Base-by-base conservation (phyloP, 805 yeast genomes). In the Schwanniomyces vanrijiae region DNA sequence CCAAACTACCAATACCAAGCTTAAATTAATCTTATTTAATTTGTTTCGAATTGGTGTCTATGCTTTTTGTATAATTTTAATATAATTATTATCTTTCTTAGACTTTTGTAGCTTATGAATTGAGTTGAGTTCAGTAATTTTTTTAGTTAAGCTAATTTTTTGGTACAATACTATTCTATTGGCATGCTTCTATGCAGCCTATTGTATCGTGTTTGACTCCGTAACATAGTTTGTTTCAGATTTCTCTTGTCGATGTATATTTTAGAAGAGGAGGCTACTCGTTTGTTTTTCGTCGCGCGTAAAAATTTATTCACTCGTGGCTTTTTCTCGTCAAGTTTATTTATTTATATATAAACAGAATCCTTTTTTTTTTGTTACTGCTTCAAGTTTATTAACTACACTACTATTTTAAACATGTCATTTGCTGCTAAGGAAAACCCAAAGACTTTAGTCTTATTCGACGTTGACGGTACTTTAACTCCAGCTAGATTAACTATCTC, bases 391-490 rank as follows among this genome's bases (percentile, higher is more conserved):
- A 37, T 41, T 42, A 41, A 48, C 40, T 43, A 29, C 11, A 19
- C 29, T 41, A 59, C 10, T 39, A 37, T 20, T 21, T 14, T 31
- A 28, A 14, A 37, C 4, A 78, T 72, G 81, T 82, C 86, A 55
- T 88, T 86, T 64, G 70, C 89, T 34, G 74, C 86, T 65, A 84
- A 83, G 70, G 87, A 88, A 75, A 78, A 84, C 57, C 96, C 96
- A 65, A 86, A 89, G 60, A 86, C 89, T 54, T 78, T 94, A 62
- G 96, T 89, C 57, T 83, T 94, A 55, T 94, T 94, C 73, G 99
- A 94, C 64, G 99, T 94, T 57, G 99, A 94, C 68, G 99, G 97
- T 56, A 94, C 99, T 48, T 80, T 94, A 70, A 92, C 98, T 37
- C 99, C 98, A 57, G 98, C 99, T 46, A 90, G 99, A 78, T 81